Evolutionary conservation across 139 green algal genomes (phyloP), one percentile per base, ranked within the genome.

Genomic region (Chlamydomonas sphaeroides): DNA sequence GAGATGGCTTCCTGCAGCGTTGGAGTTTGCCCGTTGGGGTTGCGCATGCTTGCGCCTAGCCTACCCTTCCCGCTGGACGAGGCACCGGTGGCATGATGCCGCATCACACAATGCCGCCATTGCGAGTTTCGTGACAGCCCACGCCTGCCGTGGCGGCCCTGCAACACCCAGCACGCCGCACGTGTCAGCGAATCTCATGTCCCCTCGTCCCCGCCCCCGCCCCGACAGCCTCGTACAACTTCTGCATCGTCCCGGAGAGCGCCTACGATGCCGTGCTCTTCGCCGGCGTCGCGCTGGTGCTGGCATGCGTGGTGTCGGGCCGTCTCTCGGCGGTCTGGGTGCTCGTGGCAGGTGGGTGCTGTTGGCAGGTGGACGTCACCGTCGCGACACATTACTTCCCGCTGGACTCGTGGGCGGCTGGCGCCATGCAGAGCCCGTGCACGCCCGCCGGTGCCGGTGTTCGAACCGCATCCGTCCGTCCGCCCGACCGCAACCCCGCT

Each of bases 181-280:
- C n/a, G 18, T 57, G 68, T 8, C 33, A 20, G 23, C 26, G 1
- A 41, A 38, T 66, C 39, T 61, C 20, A 28, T 36, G 15, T 62
- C 49, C 5, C 3, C 30, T 36, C 1, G 33, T 77, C 39, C 59
- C 36, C 23, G 14, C 21, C 38, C 56, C 45, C 10, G 21, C 45
- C 20, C 38, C 7, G 68, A 42, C 82, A 90, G 88, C 78, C 11
- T 79, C 84, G 32, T 86, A 84, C 88, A 92, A 90, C 61, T 93
- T 75, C 68, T 93, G 90, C 75, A 63, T 85, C 1, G 90, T 93
- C 0, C 90, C 90, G 0, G 78, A 88, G 2, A 81, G 68, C 1
- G 84, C 78, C 4, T 78, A 86, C n/a, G 90, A 93, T 89, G 90
- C 90, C 0, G 72, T 93, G 21, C 73, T 93, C 25, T 92, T 93